Evolutionary conservation across 177 flowering plant species (phyloP), one percentile per base, ranked within the genome.

Genomic region (Vitis hybrid): DNA sequence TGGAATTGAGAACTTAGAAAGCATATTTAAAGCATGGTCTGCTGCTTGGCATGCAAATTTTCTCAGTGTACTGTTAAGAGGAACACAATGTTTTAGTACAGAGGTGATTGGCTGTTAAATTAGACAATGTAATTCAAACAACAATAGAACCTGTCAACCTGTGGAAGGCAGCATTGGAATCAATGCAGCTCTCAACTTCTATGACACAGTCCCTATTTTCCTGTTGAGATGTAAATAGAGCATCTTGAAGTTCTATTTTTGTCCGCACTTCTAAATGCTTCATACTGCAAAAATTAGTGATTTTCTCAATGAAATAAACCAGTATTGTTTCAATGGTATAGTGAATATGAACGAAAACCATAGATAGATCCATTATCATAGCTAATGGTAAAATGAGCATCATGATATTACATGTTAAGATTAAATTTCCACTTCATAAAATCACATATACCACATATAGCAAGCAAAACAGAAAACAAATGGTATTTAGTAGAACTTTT

Each of bases 151-250:
- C 52, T 26, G 69, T 30, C 54, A 75, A 94, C 98, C 97, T 90
- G 80, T 95, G 99, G 73, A 93, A 89, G 23, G 60, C 54, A 10
- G 96, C 86, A 82, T 93, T 95, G 45, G 82, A 79, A 69, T 86
- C 87, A 73, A 95, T 95, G 70, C 72, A 78, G 78, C 98, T 91
- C 77, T 87, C 89, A 71, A 93, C 89, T 82, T 95, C 99, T 71
- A 95, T 86, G 9, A 95, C 70, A 70, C 79, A 79, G 74, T 95
- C 98, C n/a, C 63, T 62, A 19, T 83, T 81, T 59, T 73, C 85
- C 45, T 77, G 78, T 60, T 80, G 81, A 74, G 89, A 82, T 45
- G 65, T 70, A 11, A 62, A 62, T 65, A 95, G 75, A 62, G 92
- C 92, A 71, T 85, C 82, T 63, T 81, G 81, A 64, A 95, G 88